Base-by-base conservation (phyloP, 2,329 filamentous ascomycete species). In the Emergomyces orientalis region DNA sequence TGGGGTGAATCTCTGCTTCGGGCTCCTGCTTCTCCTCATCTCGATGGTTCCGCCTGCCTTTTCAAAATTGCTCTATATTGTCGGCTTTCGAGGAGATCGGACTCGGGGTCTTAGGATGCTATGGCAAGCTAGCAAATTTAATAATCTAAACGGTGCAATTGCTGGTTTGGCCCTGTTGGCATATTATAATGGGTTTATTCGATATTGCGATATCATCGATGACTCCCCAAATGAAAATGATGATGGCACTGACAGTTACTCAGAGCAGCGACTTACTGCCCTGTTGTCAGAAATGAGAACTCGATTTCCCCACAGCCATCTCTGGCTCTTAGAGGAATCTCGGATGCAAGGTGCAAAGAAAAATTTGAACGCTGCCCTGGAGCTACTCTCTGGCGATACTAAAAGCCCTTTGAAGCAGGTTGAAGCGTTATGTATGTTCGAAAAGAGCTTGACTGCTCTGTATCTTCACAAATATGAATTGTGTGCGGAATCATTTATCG, bases 41-140 rank as follows among this genome's bases (percentile, higher is more conserved):
- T 95, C 91, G 14, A 88, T 97, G 78, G 86, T 97, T 0, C 95
- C 94, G 0, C 94, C 94, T 0, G 86, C 92, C 0, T 96, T 97
- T 74, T 88, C 85, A n/a, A 88, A 86, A 62, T 83, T 99, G 0
- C 81, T 97, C 3, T 90, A 88, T 64, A 88, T 97, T 51, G 88
- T 97, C 37, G 94, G 94, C 0, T 97, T 97, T 77, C 87, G 85
- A 65, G 94, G 94, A 39, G 92, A 97, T 72, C 87, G 92, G 52
- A 86, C 90, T 65, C 83, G 88, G 47, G 94, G 92, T 11, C 81
- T 97, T 39, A 81, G 83, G 47, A 88, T 97, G 84, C 84, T 99
- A 4, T 99, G 94, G 94, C 87, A 90, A 72, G 90, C 91, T 14
- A 91, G 90, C 27, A 86, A 87, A 59, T 94, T 92, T 73, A 78